Base-by-base conservation (phyloP, 768 basidiomycete species). In the Lentinula sp. region DNA sequence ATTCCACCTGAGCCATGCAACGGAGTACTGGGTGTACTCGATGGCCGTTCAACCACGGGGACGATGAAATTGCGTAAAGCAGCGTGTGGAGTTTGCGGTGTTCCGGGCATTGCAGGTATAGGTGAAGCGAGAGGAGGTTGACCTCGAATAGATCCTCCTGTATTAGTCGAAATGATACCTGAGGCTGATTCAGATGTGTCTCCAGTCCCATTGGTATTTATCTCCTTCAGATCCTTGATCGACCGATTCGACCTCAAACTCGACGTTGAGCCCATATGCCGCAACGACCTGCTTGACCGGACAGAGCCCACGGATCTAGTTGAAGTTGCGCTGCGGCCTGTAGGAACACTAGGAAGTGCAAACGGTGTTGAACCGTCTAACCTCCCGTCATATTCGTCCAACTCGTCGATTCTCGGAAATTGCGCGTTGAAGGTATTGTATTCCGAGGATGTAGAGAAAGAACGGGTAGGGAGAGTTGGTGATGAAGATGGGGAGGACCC, bases 341-440 rank as follows among this genome's bases (percentile, higher is more conserved):
- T 79, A 16, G 81, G 80, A 15, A 81, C 76, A 7, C 83, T 75
- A 32, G 83, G 82, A 39, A 86, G 74, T 48, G 71, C 75, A 6
- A 71, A 70, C 11, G 79, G 76, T 59, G 76, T 72, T 42, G 40
- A 31, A 15, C 40, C 18, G 34, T 54, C 53, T 54, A 23, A 23
- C 9, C 18, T 21, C 18, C 53, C 34, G 23, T 54, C 53, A 5
- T 11, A n/a, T 68, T 86, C 85, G 62, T 91, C 84, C 32, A 92
- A 73, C 68, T 91, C 88, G 67, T 89, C 84, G 65, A 93, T 88
- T 8, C 89, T 81, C 0, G 90, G 90, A 63, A 92, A 93, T n/a
- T 80, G 71, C 53, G 83, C 80, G 4, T 80, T 72, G 66, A 91
- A 90, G 37, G 84, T 85, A 7, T 56, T 56, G 23, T 28, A 56